Evolutionary conservation across 768 basidiomycete species (phyloP).

Genomic region (Termitomyces bulborhizus): DNA sequence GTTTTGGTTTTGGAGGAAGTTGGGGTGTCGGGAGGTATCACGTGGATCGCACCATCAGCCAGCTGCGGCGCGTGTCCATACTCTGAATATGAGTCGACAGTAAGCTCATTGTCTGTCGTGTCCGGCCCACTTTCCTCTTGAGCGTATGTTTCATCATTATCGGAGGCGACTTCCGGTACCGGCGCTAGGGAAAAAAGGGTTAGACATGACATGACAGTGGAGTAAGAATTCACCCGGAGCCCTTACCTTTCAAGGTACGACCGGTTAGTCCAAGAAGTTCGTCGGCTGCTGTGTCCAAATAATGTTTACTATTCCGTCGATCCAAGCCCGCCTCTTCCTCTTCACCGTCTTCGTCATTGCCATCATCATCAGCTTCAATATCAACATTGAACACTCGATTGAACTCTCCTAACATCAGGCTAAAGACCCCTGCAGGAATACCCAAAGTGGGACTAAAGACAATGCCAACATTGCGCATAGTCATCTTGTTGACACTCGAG

Average conservation of each 20-base stretch:
- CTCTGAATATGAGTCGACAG: slow-evolving; percentile 41
- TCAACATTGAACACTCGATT: slow-evolving; percentile 89
- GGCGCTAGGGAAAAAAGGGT: slow-evolving; percentile 24
- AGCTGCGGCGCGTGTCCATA: slow-evolving; percentile 28
- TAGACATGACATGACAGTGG: slow-evolving; percentile 9
- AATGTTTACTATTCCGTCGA: slow-evolving; percentile 79
- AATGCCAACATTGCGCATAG: slow-evolving; percentile 96
- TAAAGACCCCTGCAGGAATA: slow-evolving; percentile 97
- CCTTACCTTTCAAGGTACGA: slow-evolving; percentile 55
- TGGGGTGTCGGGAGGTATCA: slow-evolving; percentile 38
- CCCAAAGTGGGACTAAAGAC: slow-evolving; percentile 97
- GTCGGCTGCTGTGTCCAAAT: slow-evolving; percentile 80
- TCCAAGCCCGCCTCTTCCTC: slow-evolving; percentile 31
- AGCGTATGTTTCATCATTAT: slow-evolving; percentile 60
- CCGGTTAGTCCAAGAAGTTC: slow-evolving; percentile 73
- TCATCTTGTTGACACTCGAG: slow-evolving; percentile 92
- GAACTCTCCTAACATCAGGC: slow-evolving; percentile 90
- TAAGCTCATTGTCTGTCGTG: slow-evolving; percentile 52
- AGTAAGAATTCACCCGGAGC: neutral
- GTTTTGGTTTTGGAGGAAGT: slow-evolving; percentile 30
- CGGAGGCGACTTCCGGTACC: slow-evolving; percentile 60
- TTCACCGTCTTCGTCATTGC: slow-evolving; percentile 17
- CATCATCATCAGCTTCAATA: slow-evolving; percentile 30
- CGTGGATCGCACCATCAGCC: slow-evolving; percentile 22
- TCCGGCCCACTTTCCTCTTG: slow-evolving; percentile 76